phyloP scores from a whole-genome alignment of 2,329 filamentous ascomycete genomes.

The Botrytis elliptica region DNA sequence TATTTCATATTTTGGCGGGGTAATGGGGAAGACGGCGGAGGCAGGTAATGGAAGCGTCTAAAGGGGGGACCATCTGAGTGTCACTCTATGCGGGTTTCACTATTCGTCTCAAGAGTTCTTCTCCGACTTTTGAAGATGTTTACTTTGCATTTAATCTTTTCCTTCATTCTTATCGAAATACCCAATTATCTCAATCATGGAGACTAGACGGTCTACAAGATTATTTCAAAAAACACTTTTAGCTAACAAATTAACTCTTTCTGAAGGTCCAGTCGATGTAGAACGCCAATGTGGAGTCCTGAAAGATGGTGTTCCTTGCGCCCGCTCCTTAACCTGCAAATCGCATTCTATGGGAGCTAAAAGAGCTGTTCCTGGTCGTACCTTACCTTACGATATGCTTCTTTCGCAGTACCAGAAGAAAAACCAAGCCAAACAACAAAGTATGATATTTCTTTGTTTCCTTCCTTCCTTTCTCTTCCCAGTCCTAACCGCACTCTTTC shows the following conservation, averaged over 20 bases:
- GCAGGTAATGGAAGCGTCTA: not conserved
- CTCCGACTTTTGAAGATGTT: not conserved
- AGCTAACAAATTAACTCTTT: slow-evolving; percentile 11
- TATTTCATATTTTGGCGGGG: not conserved
- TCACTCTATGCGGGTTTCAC: not conserved
- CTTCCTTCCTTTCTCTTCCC: slow-evolving; percentile 25
- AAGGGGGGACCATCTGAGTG: not conserved
- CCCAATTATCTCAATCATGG: not conserved
- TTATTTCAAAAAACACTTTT: slow-evolving; percentile 14
- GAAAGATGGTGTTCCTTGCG: slow-evolving; percentile 83
- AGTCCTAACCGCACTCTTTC: not conserved
- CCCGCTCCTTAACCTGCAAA: slow-evolving; percentile 87
- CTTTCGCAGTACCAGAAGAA: slow-evolving; percentile 91
- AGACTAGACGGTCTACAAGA: not conserved
- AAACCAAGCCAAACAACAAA: slow-evolving; percentile 97
- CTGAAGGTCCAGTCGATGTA: slow-evolving; percentile 78
- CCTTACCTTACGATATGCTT: slow-evolving; percentile 88
- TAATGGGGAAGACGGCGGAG: not conserved
- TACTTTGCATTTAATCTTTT: not conserved
- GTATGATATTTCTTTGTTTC: slow-evolving; percentile 51
- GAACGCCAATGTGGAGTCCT: slow-evolving; percentile 90
- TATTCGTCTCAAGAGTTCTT: not conserved
- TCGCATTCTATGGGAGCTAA: slow-evolving; percentile 95
- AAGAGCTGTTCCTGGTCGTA: slow-evolving; percentile 80
- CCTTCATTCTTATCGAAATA: not conserved